Evolutionary conservation across 768 basidiomycete species (phyloP).

Genomic region (Termitomyces sp.): DNA sequence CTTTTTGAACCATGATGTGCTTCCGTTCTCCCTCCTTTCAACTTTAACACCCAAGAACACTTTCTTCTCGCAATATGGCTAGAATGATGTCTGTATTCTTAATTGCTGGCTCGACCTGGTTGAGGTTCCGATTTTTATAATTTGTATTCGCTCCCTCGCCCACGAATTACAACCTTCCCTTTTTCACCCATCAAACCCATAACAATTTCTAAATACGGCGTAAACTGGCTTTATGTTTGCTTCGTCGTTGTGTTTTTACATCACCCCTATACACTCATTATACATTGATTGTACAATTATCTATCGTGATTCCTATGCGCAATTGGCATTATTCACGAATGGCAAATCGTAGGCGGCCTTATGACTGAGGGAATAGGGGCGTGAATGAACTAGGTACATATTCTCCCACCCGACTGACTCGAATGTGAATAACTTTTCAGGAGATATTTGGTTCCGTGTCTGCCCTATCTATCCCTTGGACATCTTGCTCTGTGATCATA

Average conservation of each 20-base stretch:
- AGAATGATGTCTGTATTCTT: conserved; percentile 11
- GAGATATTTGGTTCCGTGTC: too few relatives aligned
- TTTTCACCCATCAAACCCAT: conserved; percentile 9
- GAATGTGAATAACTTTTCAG: not conserved
- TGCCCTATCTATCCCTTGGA: too few relatives aligned
- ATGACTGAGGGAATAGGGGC: not conserved
- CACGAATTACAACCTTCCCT: conserved; percentile 1
- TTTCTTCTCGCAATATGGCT: conserved; percentile 1
- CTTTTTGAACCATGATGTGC: conserved; percentile 38
- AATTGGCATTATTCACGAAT: not conserved
- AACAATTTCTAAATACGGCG: conserved; percentile 2
- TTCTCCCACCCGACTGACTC: too few relatives aligned
- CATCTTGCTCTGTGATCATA: not conserved
- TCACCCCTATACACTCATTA: conserved; percentile 19
- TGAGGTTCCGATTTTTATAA: conserved; percentile 11
- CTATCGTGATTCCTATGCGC: not conserved
- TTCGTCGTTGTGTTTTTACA: conserved; percentile 15
- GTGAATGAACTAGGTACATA: too few relatives aligned
- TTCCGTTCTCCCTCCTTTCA: conserved; percentile 16
- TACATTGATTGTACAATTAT: conserved; percentile 4
- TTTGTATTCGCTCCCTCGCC: conserved; percentile 8
- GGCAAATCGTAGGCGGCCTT: not conserved
- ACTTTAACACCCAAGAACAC: conserved; percentile 4
- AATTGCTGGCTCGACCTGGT: conserved; percentile 12
- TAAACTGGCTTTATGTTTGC: conserved; percentile 12